A percentile compares a stretch with the other conserved stretches of the same genome.
Evolutionary conservation across 2,329 filamentous ascomycete species (phyloP).

Genomic region (Leptographium procerum): DNA sequence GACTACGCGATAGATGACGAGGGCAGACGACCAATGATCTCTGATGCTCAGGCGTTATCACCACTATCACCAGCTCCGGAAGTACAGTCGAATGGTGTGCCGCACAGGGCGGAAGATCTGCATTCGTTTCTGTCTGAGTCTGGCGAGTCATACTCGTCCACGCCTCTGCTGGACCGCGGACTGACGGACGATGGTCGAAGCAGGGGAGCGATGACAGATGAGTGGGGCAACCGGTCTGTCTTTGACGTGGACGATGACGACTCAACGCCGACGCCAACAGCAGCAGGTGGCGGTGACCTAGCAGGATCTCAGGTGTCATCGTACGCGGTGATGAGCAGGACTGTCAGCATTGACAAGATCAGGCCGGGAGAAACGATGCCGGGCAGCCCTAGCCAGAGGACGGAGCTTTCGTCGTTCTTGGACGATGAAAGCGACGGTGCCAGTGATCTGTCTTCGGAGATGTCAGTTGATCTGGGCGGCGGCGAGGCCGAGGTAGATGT

Average conservation of each 20-base stretch:
- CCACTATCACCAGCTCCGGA: constrained; percentile 2
- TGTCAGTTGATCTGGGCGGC: constrained; percentile 43
- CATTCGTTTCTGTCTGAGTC: constrained; percentile 49
- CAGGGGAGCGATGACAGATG: constrained; percentile 24
- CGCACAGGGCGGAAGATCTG: constrained; percentile 22
- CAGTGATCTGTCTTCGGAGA: constrained; percentile 51
- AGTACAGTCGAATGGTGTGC: constrained; percentile 3
- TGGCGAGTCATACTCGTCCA: constrained; percentile 63
- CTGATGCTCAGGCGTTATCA: no score
- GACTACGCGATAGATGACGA: not conserved
- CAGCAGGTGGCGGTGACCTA: constrained; percentile 6
- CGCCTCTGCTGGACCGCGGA: constrained; percentile 63
- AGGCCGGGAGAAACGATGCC: constrained; percentile 23
- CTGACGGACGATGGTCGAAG: constrained; percentile 38
- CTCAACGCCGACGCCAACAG: constrained; percentile 12
- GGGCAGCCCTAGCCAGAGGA: constrained; percentile 14
- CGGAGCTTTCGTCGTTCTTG: constrained; percentile 30
- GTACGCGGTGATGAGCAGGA: constrained; percentile 43
- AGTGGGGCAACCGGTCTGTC: constrained; percentile 46
- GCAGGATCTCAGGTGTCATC: constrained; percentile 28
- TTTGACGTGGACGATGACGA: constrained; percentile 32
- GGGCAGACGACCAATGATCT: no score
- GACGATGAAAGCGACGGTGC: constrained; percentile 35
- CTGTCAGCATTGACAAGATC: constrained; percentile 38
- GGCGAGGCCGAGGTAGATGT: constrained; percentile 17